Percentiles rank a stretch among this genome's conserved stretches.
Conservation (phyloP, 345 rosid genomes). For the Citrus cavaleriei region DNA sequence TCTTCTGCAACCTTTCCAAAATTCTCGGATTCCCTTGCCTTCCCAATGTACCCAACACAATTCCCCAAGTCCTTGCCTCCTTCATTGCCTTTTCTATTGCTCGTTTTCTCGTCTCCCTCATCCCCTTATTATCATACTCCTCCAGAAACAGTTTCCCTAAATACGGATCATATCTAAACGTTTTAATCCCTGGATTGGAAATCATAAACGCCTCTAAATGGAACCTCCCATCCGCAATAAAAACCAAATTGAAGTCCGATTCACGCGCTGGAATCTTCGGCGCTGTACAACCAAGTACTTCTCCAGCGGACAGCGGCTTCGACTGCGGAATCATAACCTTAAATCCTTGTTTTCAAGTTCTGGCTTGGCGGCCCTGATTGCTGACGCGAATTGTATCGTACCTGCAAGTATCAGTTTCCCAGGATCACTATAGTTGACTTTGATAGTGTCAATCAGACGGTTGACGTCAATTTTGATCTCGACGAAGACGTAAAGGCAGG, state of each 20-base stretch:
- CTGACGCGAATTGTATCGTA: conserved; percentile 84
- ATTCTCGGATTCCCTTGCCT: conserved; percentile 91
- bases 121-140: conserved; percentile 90
- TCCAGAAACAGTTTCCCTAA: conserved; percentile 73
- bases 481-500: conserved; percentile 89
- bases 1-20: conserved; percentile 72
- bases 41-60: conserved; percentile 88
- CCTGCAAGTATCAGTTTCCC: conserved; percentile 60
- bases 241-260: conserved; percentile 45
- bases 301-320: conserved; percentile 82
- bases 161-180: conserved; percentile 83
- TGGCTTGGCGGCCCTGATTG: conserved; percentile 75
- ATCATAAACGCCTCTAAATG: conserved; percentile 93
- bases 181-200: conserved; percentile 69
- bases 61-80: conserved; percentile 61
- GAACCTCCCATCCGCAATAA: conserved; percentile 91
- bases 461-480: conserved; percentile 71
- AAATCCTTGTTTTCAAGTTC: conserved; percentile 67
- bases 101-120: conserved; percentile 70
- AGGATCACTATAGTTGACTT: conserved; percentile 36
- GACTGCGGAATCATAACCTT: conserved; percentile 82
- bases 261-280: conserved; percentile 35
- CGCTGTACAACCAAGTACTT: conserved; percentile 89
- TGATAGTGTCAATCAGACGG: conserved; percentile 48
- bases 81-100: conserved; percentile 48